Percentiles rank a stretch among this genome's conserved stretches.
Evolutionary conservation across 2,329 filamentous ascomycete genomes (phyloP).

Genomic region (Domatiomyces globalis): DNA sequence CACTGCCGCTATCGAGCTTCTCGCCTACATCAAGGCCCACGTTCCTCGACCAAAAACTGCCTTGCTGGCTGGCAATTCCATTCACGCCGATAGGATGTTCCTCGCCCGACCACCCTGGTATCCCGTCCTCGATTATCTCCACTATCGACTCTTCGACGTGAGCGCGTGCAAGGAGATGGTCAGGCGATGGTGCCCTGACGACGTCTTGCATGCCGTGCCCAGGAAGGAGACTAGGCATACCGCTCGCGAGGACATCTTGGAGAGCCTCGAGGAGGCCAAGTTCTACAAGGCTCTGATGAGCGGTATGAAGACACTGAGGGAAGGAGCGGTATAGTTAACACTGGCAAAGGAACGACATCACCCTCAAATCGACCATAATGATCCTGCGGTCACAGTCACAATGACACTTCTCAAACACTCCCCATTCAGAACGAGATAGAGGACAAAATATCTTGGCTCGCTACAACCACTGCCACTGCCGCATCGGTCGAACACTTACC

Average conservation of each 20-base stretch:
- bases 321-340: too few relatives aligned
- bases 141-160: constrained; percentile 85
- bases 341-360: too few relatives aligned
- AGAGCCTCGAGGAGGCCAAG: constrained; percentile 83
- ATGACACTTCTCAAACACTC: too few relatives aligned
- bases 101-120: constrained; percentile 60
- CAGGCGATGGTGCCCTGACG: constrained; percentile 59
- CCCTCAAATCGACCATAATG: too few relatives aligned
- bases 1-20: constrained; percentile 55
- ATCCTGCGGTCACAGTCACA: too few relatives aligned
- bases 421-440: too few relatives aligned
- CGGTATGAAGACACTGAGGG: neutral
- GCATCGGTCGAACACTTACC: too few relatives aligned
- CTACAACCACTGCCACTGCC: too few relatives aligned
- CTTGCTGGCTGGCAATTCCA: constrained; percentile 78
- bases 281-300: constrained; percentile 49
- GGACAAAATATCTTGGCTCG: too few relatives aligned
- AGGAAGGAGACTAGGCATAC: constrained; percentile 64
- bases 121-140: constrained; percentile 58
- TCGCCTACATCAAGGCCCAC: constrained; percentile 61
- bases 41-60: constrained; percentile 54
- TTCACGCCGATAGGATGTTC: constrained; percentile 80
- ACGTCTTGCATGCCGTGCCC: constrained; percentile 49
- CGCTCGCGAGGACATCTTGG: constrained; percentile 77
- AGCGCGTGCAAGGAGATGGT: constrained; percentile 85